phyloP scores from a whole-genome alignment of 768 basidiomycete species.

The Imleria badia region DNA sequence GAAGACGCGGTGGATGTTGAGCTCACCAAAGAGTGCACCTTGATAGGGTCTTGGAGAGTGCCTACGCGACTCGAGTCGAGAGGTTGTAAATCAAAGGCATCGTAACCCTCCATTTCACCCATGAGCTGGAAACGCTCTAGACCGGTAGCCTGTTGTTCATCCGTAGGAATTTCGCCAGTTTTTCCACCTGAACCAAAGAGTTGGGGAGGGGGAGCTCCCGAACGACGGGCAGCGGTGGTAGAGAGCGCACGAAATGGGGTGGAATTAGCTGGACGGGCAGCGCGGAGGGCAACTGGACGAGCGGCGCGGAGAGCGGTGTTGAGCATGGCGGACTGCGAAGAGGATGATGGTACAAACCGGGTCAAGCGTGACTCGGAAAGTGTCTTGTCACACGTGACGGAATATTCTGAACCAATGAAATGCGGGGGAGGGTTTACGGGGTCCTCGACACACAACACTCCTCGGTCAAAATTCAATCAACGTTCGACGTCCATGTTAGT shows the following conservation, averaged over 20 bases:
- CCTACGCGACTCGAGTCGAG: slow-evolving; percentile 84
- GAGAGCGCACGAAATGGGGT: slow-evolving; percentile 56
- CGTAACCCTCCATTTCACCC: slow-evolving; percentile 83
- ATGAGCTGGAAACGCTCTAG: slow-evolving; percentile 93
- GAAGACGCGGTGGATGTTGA: background rate
- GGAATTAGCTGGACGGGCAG: slow-evolving; percentile 20
- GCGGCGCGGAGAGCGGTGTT: slow-evolving; percentile 25
- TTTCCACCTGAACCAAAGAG: slow-evolving; percentile 74
- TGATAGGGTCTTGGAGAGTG: slow-evolving; percentile 83
- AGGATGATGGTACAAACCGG: slow-evolving; percentile 27
- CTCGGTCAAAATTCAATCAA: too few relatives aligned
- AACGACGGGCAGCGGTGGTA: slow-evolving; percentile 51
- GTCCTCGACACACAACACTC: too few relatives aligned
- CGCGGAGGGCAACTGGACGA: slow-evolving; percentile 26
- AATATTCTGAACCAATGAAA: too few relatives aligned
- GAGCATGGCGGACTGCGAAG: slow-evolving; percentile 24
- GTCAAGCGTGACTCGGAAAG: slow-evolving; percentile 26
- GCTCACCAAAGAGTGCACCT: slow-evolving; percentile 83
- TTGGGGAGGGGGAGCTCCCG: slow-evolving; percentile 61
- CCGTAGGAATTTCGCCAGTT: slow-evolving; percentile 74
- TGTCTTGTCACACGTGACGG: slow-evolving; percentile 25
- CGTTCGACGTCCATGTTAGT: too few relatives aligned
- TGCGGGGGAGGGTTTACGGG: too few relatives aligned
- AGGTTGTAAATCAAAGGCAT: slow-evolving; percentile 86
- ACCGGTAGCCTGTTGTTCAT: slow-evolving; percentile 92